Base-by-base conservation (phyloP, 371 early-diverging fungal genomes). In the Apophysomyces elegans region DNA sequence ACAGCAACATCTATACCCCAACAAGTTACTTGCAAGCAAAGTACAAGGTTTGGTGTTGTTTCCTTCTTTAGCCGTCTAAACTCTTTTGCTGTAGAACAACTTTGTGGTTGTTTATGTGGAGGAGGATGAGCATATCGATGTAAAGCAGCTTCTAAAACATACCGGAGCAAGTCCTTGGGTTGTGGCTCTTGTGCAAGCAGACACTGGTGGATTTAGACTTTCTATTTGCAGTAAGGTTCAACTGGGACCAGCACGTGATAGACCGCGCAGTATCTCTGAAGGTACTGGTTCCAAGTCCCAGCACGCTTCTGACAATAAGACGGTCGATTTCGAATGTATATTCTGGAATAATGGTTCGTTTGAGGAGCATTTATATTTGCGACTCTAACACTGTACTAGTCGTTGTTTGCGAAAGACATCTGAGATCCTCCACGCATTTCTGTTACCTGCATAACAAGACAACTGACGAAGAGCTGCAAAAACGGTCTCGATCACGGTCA, bases 271-370 rank as follows among this genome's bases (percentile, higher is more conserved):
- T 36, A 13, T 37, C 12, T 9, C 63, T 45, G 41, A 46, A 9
- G 45, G 37, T 3, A 39, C 35, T 14, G 35, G 56, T 37, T 12
- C 35, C 26, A 45, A 12, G 35, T 41, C 9, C 16, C 65, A 13
- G 57, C 62, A 26, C 7, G 1, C 50, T 21, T 12, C 45, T 13
- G 63, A 57, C 21, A 56, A 54, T 37, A 66, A 68, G 35, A 63
- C 79, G 1, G 63, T 70, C 32, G 73, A 77, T 35, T 83, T 83
- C 62, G 76, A 77, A 50, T 67, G 72, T 38, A 65, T 80, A 12
- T 80, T 83, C 63, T 83, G 84, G 84, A 79, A 79, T 56, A 83
- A 83, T 56, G 36, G 82, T 77, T 45, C 32, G 32, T 26, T 26
- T 26, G 32, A 13, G 0, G 69, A 59, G 63, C 37, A 7, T 56